Evolutionary conservation across 257 asterid genomes (phyloP).

Genomic region (Solanum appendiculatum): DNA sequence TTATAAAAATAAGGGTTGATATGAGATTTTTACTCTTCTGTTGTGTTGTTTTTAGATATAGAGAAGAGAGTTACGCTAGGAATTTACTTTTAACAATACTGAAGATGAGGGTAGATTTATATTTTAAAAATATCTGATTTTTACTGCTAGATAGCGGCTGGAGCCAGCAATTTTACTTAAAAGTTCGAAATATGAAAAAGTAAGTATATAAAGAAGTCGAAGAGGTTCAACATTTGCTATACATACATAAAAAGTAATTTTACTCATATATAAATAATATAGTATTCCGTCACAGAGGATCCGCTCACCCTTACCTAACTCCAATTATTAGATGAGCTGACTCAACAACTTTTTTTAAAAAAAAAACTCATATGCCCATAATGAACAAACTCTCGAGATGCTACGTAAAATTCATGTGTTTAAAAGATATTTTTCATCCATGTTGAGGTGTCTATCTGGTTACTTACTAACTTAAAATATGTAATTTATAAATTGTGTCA

Average conservation of each 20-base stretch:
- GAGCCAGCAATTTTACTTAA: no score
- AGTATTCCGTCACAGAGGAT: no score
- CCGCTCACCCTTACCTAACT: background rate
- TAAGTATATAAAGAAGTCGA: no score
- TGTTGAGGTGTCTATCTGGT: background rate
- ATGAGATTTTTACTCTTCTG: background rate
- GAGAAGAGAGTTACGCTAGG: background rate
- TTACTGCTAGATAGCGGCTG: background rate
- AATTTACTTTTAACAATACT: background rate
- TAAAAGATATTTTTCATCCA: background rate
- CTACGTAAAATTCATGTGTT: background rate
- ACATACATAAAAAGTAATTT: no score
- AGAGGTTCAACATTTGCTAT: no score
- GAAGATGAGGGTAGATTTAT: background rate
- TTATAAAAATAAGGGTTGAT: background rate
- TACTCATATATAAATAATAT: no score
- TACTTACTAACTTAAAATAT: background rate
- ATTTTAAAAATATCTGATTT: background rate
- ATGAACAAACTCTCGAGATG: background rate
- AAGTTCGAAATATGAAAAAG: background rate
- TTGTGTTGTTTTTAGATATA: background rate
- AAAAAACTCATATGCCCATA: background rate
- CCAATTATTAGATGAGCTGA: background rate
- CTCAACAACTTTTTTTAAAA: background rate
- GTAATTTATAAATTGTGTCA: background rate